These are phyloP conservation scores for Gossypium gossypioides DNA, from an alignment of 441 rosid species.

Conservation along the genomic window DNA sequence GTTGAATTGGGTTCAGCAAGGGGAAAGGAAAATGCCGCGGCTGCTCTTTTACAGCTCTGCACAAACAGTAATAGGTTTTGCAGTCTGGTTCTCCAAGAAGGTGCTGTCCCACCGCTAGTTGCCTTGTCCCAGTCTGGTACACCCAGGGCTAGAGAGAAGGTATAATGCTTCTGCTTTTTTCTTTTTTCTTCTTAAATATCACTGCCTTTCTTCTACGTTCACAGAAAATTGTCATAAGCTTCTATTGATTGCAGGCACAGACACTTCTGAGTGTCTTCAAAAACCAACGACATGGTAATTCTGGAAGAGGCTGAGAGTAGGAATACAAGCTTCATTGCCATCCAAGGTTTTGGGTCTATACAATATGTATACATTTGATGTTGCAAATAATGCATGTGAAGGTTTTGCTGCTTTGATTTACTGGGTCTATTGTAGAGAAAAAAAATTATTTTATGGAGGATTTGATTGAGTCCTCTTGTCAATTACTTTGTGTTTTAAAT, in stretches of 20 bases:
- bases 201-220: not conserved
- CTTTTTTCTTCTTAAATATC: not conserved
- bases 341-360: conserved; percentile 24
- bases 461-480: conserved; percentile 15
- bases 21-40: conserved; percentile 78
- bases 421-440: conserved; percentile 22
- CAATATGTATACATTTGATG: conserved; percentile 34
- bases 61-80: conserved; percentile 43
- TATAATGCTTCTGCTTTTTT: conserved; percentile 9
- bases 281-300: conserved; percentile 62
- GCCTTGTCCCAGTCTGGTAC: conserved; percentile 77
- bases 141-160: conserved; percentile 80
- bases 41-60: conserved; percentile 78
- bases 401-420: conserved; percentile 19
- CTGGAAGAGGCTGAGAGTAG: conserved; percentile 50
- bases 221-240: not conserved
- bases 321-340: conserved; percentile 9
- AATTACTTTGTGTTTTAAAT: not conserved
- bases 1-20: too few species aligned
- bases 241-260: conserved; percentile 55
- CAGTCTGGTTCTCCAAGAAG: conserved; percentile 68
- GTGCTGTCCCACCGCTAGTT: conserved; percentile 83
- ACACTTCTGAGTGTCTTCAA: conserved; percentile 63
- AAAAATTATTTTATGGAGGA: conserved; percentile 13
- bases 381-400: conserved; percentile 29